phyloP scores from a whole-genome alignment of 306 rosid genomes.

The Medicago arabica region DNA sequence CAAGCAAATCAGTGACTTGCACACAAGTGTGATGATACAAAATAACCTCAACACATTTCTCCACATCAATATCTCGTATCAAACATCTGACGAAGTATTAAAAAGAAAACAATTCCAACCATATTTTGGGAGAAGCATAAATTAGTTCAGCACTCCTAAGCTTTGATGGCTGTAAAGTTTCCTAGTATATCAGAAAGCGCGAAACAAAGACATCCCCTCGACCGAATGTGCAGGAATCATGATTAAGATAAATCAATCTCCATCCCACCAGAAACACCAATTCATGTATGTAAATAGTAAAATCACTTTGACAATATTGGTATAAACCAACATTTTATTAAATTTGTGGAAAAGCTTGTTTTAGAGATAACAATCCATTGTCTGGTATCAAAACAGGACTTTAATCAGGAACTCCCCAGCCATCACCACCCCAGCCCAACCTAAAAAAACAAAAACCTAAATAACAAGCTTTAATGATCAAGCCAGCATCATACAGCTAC shows the following conservation, averaged over 20 bases:
- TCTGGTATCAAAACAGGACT: not conserved
- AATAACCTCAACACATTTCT: slow-evolving; percentile 5
- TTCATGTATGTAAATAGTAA: not conserved
- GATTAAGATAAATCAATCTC: slow-evolving; percentile 23
- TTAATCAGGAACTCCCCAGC: not conserved
- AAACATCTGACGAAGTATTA: slow-evolving; percentile 15
- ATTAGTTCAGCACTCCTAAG: not conserved
- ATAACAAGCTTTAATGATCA: not conserved
- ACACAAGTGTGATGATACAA: not conserved
- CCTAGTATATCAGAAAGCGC: not conserved
- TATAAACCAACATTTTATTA: slow-evolving; percentile 15
- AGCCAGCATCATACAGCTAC: not conserved
- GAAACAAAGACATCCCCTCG: not conserved
- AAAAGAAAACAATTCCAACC: slow-evolving; percentile 8
- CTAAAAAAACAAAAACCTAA: not conserved
- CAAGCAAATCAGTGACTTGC: slow-evolving; percentile 1
- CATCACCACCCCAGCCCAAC: not conserved
- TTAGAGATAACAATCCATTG: slow-evolving; percentile 10
- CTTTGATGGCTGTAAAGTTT: slow-evolving; percentile 12
- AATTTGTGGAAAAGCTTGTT: slow-evolving; percentile 16
- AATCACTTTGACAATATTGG: not conserved
- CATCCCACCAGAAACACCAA: slow-evolving; percentile 25
- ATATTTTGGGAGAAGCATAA: slow-evolving; percentile 11
- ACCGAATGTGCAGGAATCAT: not conserved
- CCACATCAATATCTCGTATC: not conserved